Percentiles rank a stretch among this genome's conserved stretches.
phyloP scores from a whole-genome alignment of 106 monocot genomes.

The Iris macrosiphon region DNA sequence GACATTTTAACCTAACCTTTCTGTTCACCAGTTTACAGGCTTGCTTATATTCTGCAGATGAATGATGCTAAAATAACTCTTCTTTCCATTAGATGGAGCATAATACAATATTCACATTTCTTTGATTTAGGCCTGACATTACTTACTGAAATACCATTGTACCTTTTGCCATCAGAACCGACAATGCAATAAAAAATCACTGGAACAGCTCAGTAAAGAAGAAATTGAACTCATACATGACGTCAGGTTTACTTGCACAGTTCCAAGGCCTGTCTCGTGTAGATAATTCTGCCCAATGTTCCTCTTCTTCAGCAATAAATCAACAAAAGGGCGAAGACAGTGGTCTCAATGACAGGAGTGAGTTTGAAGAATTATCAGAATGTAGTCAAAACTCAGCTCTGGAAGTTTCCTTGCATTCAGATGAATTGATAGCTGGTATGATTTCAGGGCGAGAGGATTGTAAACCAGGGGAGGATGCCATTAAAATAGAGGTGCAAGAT shows the following conservation, averaged over 20 bases:
- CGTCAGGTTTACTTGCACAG: slow-evolving; percentile 65
- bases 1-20: neutral
- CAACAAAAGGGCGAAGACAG: slow-evolving; percentile 28
- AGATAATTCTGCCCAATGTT: slow-evolving; percentile 17
- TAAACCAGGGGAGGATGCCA: slow-evolving; percentile 17
- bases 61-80: neutral
- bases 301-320: slow-evolving; percentile 14
- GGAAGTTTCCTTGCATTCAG: slow-evolving; percentile 35
- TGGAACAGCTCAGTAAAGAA: slow-evolving; percentile 99
- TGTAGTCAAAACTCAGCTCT: slow-evolving; percentile 40
- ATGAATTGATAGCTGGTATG: slow-evolving; percentile 25
- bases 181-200: slow-evolving; percentile 98
- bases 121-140: neutral
- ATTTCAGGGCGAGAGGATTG: slow-evolving; percentile 16
- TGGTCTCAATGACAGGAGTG: slow-evolving; percentile 20
- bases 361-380: slow-evolving; percentile 52
- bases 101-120: neutral
- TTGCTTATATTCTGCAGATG: neutral
- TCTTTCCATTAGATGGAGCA: neutral
- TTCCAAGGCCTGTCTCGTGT: slow-evolving; percentile 29
- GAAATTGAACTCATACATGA: slow-evolving; percentile 64
- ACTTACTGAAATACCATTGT: neutral
- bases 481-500: slow-evolving; percentile 11
- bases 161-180: slow-evolving; percentile 56
- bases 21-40: neutral